Conservation (phyloP, 1,284 basidiomycete species). For the Marasmius oreades region DNA sequence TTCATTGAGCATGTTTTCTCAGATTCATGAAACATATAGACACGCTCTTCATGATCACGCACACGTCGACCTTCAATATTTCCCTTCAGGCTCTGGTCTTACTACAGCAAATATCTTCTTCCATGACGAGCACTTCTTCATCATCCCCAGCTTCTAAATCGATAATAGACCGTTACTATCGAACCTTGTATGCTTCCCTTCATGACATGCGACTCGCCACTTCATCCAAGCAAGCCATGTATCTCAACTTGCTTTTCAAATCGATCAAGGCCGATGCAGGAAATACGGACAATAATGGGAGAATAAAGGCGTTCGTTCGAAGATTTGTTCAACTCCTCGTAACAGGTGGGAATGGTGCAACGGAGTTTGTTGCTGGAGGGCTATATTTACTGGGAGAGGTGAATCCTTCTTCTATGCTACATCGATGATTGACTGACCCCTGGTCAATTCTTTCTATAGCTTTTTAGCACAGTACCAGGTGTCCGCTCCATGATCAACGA, state of each 20-base stretch:
- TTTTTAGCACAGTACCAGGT: constrained; percentile 74
- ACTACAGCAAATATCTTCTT: constrained; percentile 79
- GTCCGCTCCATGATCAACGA: constrained; percentile 65
- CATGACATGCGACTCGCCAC: constrained; percentile 79
- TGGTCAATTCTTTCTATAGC: constrained; percentile 34
- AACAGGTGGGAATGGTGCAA: constrained; percentile 65
- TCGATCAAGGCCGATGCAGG: constrained; percentile 79
- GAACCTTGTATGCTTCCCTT: constrained; percentile 87
- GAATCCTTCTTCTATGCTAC: constrained; percentile 16
- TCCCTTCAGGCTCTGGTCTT: constrained; percentile 92
- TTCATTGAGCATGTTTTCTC: constrained; percentile 9
- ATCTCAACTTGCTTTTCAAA: constrained; percentile 94
- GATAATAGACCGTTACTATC: constrained; percentile 85
- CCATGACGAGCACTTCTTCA: constrained; percentile 39
- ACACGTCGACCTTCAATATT: constrained; percentile 94
- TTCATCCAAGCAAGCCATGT: constrained; percentile 96
- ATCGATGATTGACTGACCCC: not conserved
- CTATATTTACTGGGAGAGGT: constrained; percentile 75
- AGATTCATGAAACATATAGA: constrained; percentile 89
- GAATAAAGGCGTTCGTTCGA: constrained; percentile 83
- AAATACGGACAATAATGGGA: constrained; percentile 31
- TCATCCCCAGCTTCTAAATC: constrained; percentile 41
- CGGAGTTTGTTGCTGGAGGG: constrained; percentile 90
- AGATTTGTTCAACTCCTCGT: constrained; percentile 85
- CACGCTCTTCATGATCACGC: constrained; percentile 93